Percentiles rank a stretch among this genome's conserved stretches.
Conservation (phyloP, 768 basidiomycete species). For the Leucogyrophana mollusca region DNA sequence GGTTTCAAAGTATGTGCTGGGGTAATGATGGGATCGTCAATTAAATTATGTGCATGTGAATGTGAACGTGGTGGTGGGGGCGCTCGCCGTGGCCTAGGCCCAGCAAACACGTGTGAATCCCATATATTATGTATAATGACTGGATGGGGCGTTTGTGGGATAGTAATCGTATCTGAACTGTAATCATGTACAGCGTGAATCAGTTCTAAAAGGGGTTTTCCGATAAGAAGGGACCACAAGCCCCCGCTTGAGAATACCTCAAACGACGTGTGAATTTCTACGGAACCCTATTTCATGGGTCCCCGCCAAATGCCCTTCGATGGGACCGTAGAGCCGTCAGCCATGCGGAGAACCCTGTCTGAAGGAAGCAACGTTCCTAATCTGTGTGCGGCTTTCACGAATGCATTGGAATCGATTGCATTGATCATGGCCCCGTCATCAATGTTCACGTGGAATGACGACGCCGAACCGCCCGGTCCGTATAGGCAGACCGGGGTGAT, state of each 20-base stretch:
- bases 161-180: not conserved
- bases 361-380: not conserved
- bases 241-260: constrained; percentile 23
- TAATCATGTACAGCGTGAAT: constrained; percentile 16
- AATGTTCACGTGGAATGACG: constrained; percentile 3
- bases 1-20: too few relatives aligned
- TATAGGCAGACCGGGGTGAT: not conserved
- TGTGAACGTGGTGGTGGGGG: too few relatives aligned
- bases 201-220: constrained; percentile 15
- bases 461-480: constrained; percentile 13
- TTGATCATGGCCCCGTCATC: constrained; percentile 18
- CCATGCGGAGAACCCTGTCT: not conserved
- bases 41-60: too few relatives aligned
- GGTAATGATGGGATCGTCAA: too few relatives aligned
- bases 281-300: constrained; percentile 10
- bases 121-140: too few relatives aligned
- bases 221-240: constrained; percentile 13
- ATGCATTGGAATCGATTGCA: constrained; percentile 8
- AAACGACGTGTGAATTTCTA: constrained; percentile 5
- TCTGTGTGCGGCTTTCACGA: not conserved
- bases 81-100: too few relatives aligned
- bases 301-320: constrained; percentile 1
- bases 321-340: not conserved
- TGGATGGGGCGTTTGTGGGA: too few relatives aligned
- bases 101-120: too few relatives aligned